Evolutionary conservation across 148 eudicot species (phyloP).

Genomic region (Chenopodium berlandieri): DNA sequence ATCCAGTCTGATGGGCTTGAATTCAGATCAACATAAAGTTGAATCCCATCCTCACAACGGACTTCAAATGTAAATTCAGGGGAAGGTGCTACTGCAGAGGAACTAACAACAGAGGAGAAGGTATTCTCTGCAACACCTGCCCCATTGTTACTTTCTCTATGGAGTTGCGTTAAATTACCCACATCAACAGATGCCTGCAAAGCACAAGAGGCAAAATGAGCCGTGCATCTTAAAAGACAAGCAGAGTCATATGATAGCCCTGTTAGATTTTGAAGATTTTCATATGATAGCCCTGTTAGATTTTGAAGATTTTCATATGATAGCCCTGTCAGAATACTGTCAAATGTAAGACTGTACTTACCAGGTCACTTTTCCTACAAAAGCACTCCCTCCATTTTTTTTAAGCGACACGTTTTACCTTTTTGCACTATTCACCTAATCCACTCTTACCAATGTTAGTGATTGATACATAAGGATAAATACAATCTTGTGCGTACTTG

Average conservation of each 20-base stretch:
- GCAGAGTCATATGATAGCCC: neutral
- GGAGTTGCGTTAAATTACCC: conserved; percentile 27
- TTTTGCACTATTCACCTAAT: too few relatives aligned
- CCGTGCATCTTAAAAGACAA: neutral
- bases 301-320: neutral
- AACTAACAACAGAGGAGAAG: conserved; percentile 30
- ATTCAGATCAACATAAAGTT: conserved; percentile 53
- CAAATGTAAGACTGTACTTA: neutral
- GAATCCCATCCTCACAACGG: conserved; percentile 44
- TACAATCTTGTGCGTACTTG: too few relatives aligned
- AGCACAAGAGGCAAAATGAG: conserved; percentile 9
- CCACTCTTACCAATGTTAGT: too few relatives aligned
- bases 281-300: neutral
- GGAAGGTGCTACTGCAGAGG: conserved; percentile 27
- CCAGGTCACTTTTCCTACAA: neutral
- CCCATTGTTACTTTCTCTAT: conserved; percentile 24
- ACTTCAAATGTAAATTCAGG: conserved; percentile 39
- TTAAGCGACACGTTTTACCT: too few relatives aligned
- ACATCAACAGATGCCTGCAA: conserved; percentile 33
- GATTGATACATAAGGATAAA: too few relatives aligned
- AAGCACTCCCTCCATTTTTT: too few relatives aligned
- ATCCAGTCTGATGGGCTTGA: conserved; percentile 47
- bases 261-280: neutral
- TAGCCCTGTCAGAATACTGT: neutral
- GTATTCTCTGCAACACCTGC: conserved; percentile 32